Evolutionary conservation across 176 grass and related monocot species (phyloP).

Genomic region (Musa itinerans): DNA sequence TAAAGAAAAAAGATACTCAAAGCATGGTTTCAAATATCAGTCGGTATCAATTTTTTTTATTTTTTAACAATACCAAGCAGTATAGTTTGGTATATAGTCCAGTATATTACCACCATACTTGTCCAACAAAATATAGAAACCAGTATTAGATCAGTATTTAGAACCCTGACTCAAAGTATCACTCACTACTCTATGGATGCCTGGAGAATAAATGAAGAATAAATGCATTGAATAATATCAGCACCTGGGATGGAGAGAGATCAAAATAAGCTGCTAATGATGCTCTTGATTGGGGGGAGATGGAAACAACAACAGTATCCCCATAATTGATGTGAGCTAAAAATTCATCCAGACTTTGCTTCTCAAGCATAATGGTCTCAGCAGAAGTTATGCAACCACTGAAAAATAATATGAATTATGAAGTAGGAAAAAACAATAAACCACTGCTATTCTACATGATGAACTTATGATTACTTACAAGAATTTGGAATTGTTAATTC

Average conservation of each 20-base stretch:
- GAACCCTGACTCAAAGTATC: too few species aligned
- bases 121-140: too few species aligned
- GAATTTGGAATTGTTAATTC: neutral
- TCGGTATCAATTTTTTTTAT: too few species aligned
- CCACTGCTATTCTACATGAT: neutral
- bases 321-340: constrained; percentile 48
- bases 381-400: constrained; percentile 97
- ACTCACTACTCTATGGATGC: too few species aligned
- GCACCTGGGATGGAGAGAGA: constrained; percentile 73
- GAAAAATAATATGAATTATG: constrained; percentile 13
- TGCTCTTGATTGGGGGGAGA: constrained; percentile 93
- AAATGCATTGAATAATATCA: neutral
- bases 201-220: neutral
- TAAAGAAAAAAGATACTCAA: too few species aligned
- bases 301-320: constrained; percentile 66
- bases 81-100: too few species aligned
- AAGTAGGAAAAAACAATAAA: neutral
- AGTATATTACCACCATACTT: too few species aligned
- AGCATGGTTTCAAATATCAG: too few species aligned
- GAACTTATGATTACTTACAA: neutral
- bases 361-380: constrained; percentile 98
- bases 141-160: too few species aligned
- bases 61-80: too few species aligned
- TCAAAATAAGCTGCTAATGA: constrained; percentile 81
- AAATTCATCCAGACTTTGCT: constrained; percentile 88